Percentiles rank a stretch among this genome's conserved stretches.
Evolutionary conservation across 129 eudicot species (phyloP).

Genomic region (Apium graveolens): DNA sequence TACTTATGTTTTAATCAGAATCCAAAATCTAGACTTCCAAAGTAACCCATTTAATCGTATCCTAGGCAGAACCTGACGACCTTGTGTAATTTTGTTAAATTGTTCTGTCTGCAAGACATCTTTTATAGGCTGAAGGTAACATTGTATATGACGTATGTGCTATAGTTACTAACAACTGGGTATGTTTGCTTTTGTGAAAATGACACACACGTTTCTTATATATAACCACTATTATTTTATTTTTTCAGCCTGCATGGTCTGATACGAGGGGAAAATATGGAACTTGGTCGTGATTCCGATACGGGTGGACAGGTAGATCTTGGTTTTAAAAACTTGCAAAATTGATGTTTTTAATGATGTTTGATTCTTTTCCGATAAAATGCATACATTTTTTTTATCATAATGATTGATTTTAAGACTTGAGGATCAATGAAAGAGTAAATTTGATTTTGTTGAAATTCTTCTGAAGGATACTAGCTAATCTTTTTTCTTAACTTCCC

Average conservation of each 20-base stretch:
- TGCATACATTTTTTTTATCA: neutral
- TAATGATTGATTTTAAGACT: neutral
- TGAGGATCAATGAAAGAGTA: neutral
- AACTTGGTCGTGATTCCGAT: constrained; percentile 99
- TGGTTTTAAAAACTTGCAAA: neutral
- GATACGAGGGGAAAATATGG: constrained; percentile 99
- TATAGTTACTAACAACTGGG: neutral
- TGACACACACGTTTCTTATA: neutral
- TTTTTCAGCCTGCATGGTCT: constrained; percentile 85
- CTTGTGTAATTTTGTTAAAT: neutral
- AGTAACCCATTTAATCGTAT: neutral
- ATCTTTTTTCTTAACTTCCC: neutral
- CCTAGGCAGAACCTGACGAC: neutral
- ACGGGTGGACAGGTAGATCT: constrained; percentile 92
- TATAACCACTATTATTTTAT: constrained; percentile 2
- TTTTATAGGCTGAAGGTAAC: neutral
- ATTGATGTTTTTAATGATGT: neutral
- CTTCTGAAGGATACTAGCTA: neutral
- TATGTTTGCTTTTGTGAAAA: neutral
- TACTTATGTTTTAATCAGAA: neutral
- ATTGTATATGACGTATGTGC: neutral
- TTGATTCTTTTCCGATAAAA: neutral
- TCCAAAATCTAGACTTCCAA: neutral
- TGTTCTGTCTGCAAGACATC: neutral
- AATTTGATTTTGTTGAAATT: neutral